Conservation (phyloP, 2,329 filamentous ascomycete genomes). For the Aureobasidium sp. region DNA sequence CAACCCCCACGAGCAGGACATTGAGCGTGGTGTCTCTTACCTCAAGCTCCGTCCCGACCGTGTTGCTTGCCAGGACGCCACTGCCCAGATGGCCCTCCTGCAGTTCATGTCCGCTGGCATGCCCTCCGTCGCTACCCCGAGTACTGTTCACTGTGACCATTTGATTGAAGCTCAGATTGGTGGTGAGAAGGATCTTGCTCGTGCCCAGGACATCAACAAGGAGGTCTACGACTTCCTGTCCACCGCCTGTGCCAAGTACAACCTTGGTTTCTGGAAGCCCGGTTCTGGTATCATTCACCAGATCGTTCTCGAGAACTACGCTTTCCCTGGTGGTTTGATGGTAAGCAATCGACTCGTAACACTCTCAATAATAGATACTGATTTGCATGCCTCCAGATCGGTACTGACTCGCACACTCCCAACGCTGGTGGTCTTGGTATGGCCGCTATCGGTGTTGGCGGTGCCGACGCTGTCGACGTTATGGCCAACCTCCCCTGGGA, state of each 20-base stretch:
- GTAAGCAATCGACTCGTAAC: no score
- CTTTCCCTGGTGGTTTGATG: slow-evolving; percentile 94
- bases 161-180: slow-evolving; percentile 96
- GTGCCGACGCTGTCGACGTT: slow-evolving; percentile 96
- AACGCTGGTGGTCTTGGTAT: slow-evolving; percentile 95
- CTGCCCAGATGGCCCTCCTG: slow-evolving; percentile 97
- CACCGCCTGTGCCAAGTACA: slow-evolving; percentile 93
- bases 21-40: slow-evolving; percentile 91
- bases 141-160: slow-evolving; percentile 97
- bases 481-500: slow-evolving; percentile 98
- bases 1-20: slow-evolving; percentile 91
- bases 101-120: slow-evolving; percentile 99
- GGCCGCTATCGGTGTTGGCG: slow-evolving; percentile 90
- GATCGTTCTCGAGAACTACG: slow-evolving; percentile 97
- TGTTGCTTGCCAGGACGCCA: slow-evolving; percentile 98
- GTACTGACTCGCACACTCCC: slow-evolving; percentile 95
- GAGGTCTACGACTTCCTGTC: slow-evolving; percentile 98
- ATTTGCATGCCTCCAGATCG: no score
- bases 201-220: slow-evolving; percentile 92
- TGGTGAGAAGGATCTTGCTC: slow-evolving; percentile 83
- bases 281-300: slow-evolving; percentile 99
- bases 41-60: slow-evolving; percentile 94
- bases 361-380: no score
- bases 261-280: slow-evolving; percentile 99
- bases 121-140: slow-evolving; percentile 86